A percentile compares a stretch with the other conserved stretches of the same genome.
phyloP scores from a whole-genome alignment of 192 early-diverging fungal species.

The Entomortierella lignicola region DNA sequence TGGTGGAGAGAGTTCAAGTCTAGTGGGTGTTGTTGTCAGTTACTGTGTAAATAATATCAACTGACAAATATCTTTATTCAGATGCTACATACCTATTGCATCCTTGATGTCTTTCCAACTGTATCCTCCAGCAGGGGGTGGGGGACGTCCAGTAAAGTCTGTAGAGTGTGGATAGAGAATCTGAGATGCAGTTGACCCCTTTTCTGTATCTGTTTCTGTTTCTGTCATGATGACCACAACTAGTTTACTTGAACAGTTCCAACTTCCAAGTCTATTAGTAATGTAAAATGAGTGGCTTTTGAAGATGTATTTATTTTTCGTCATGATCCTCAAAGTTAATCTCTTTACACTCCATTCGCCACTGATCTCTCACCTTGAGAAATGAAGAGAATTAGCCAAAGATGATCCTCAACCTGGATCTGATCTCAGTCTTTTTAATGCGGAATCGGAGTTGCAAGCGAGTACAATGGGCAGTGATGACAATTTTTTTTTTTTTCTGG shows the following conservation, averaged over 20 bases:
- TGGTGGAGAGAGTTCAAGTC: constrained; percentile 12
- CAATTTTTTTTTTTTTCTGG: not conserved
- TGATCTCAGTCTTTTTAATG: constrained; percentile 13
- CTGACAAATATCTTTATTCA: too few relatives aligned
- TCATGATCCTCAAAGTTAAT: too few relatives aligned
- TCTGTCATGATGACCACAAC: constrained; percentile 7
- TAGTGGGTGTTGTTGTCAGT: not conserved
- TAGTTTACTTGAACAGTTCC: too few relatives aligned
- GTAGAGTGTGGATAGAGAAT: constrained; percentile 22
- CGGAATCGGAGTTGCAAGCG: constrained; percentile 17
- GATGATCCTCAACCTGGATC: constrained; percentile 3
- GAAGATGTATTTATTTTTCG: too few relatives aligned
- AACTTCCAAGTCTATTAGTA: too few relatives aligned
- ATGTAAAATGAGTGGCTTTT: not conserved
- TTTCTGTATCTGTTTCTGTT: too few relatives aligned
- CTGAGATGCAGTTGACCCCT: not conserved
- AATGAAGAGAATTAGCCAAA: constrained; percentile 40
- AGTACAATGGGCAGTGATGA: constrained; percentile 30
- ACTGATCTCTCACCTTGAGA: not conserved
- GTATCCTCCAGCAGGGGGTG: constrained; percentile 39
- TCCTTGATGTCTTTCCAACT: constrained; percentile 35
- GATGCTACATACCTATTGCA: constrained; percentile 23
- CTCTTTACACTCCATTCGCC: constrained; percentile 9
- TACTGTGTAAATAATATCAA: too few relatives aligned
- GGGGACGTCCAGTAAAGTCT: constrained; percentile 28